Evolutionary conservation across 1,139 yeast genomes (phyloP).

Genomic region (Groenewaldozyma sp.): DNA sequence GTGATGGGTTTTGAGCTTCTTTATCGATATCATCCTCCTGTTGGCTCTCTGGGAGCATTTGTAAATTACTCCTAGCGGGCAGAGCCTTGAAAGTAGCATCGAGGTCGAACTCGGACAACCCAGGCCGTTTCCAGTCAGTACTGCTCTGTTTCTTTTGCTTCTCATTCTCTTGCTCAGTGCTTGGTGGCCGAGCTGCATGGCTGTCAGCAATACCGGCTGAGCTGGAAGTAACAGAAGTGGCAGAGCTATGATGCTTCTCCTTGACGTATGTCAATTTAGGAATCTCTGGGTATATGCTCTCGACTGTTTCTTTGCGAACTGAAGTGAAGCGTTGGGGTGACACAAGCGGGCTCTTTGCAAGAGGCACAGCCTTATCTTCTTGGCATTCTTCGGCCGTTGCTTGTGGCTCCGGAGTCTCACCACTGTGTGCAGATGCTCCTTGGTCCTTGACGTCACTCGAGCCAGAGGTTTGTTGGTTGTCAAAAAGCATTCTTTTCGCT

Average conservation of each 20-base stretch:
- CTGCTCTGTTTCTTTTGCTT: too few relatives aligned
- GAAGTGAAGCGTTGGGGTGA: not conserved
- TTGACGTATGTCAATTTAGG: not conserved
- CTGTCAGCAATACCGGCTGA: not conserved
- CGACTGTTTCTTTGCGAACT: too few relatives aligned
- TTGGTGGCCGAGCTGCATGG: not conserved
- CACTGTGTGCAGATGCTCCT: too few relatives aligned
- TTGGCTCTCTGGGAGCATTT: not conserved
- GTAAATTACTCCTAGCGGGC: not conserved
- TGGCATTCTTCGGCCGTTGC: not conserved
- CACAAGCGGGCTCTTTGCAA: not conserved
- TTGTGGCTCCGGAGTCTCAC: not conserved
- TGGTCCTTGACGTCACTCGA: not conserved
- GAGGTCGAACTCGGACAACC: too few relatives aligned
- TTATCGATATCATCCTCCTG: not conserved
- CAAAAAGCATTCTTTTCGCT: conserved; percentile 17
- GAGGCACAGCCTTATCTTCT: not conserved
- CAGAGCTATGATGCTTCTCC: not conserved
- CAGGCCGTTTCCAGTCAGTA: not conserved
- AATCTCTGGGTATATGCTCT: not conserved
- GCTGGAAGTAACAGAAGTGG: not conserved
- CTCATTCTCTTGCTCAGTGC: too few relatives aligned
- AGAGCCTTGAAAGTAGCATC: not conserved
- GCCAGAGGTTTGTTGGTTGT: not conserved
- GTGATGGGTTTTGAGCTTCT: too few relatives aligned